phyloP scores from a whole-genome alignment of 257 asterid genomes.

The Jasminum sambac region DNA sequence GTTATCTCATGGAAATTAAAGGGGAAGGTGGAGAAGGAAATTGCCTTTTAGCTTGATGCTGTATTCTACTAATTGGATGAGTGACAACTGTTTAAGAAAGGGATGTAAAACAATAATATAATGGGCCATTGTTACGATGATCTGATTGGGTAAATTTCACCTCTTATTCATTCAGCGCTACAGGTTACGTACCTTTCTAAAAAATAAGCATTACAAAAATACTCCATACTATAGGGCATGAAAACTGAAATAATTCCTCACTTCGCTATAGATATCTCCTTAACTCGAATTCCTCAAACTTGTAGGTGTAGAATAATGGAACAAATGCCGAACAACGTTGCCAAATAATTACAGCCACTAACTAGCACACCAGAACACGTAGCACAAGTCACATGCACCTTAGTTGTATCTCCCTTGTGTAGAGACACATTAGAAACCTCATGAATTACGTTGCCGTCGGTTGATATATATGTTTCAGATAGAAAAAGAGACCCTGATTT shows the following conservation, averaged over 20 bases:
- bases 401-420: background rate
- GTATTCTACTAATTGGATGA: background rate
- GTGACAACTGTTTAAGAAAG: conserved; percentile 17
- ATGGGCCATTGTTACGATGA: background rate
- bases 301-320: background rate
- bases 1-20: conserved; percentile 15
- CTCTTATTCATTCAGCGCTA: background rate
- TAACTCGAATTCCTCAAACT: background rate
- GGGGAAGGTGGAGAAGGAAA: conserved; percentile 16
- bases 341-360: background rate
- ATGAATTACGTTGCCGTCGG: background rate
- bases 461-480: too few relatives aligned
- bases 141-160: background rate
- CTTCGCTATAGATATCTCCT: background rate
- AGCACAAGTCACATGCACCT: background rate
- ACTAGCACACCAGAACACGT: background rate
- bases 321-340: background rate
- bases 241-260: background rate
- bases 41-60: conserved; percentile 5
- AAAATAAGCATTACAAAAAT: background rate
- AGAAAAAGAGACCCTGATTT: background rate
- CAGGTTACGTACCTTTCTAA: background rate
- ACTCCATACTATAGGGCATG: too few relatives aligned
- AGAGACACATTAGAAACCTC: background rate
- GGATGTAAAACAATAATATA: conserved; percentile 22